Base-by-base conservation (phyloP, 208 protist genomes). In the Crithidia mellificae region DNA sequence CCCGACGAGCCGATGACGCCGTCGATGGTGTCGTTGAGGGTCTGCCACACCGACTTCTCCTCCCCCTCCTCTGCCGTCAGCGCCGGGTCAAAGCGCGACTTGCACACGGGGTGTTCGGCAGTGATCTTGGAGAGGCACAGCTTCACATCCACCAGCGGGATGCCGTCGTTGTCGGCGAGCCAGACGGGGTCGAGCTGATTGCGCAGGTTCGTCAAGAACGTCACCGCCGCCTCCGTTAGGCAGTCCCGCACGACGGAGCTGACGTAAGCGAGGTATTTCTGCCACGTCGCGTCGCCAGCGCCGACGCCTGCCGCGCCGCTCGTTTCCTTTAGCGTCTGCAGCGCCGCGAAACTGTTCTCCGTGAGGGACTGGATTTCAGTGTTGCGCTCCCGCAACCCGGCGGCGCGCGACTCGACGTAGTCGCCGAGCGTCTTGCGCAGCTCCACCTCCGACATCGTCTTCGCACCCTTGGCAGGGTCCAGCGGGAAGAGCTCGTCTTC, bases 101-200 rank as follows among this genome's bases (percentile, higher is more conserved):
- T 78, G 7, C 58, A 43, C n/a, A 65, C 80, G 11, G 72, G 77
- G 19, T 70, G 50, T n/a, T 83, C 76, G 8, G 68, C 57, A 9
- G 79, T 81, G 15, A 71, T 63, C 80, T 91, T 96, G 27, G 83
- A 80, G 11, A 98, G 81, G 62, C 74, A 77, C 30, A 98, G 79
- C 81, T 97, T 95, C 38, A 97, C 84, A 43, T 98, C 94, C 0
- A 98, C 63, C 25, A 98, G 82, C 14, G 94, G 88, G 24, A 92
- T 91, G 51, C 91, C 92, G 66, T 97, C 92, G 68, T 95, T 84
- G 44, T 95, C 84, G 9, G 72, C 74, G 7, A 97, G 63, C 88
- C 91, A 97, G n/a, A 87, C 83, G 1, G 91, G 81, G 73, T 97
- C 88, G 17, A 97, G 22, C 76, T 97, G 93, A 41, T 97, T 90